phyloP scores from a whole-genome alignment of 257 asterid genomes.

The Solanum medicagineum region DNA sequence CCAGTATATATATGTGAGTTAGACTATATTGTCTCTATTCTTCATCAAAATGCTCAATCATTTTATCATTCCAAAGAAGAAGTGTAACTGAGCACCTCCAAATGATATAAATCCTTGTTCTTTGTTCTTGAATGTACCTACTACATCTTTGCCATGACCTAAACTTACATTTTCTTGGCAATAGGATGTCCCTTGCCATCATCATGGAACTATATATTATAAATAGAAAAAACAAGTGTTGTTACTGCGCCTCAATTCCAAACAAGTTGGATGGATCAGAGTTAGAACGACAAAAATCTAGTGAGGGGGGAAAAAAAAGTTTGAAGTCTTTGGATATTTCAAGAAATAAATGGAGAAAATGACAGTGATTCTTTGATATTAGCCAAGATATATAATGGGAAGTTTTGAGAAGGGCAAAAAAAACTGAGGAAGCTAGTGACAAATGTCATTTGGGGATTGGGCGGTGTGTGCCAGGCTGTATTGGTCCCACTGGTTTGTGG shows the following conservation, averaged over 20 bases:
- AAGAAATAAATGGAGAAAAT: not conserved
- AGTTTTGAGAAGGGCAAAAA: not conserved
- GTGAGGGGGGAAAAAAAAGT: not conserved
- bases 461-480: slow-evolving; percentile 18
- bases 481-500: slow-evolving; percentile 33
- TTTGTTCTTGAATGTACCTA: slow-evolving; percentile 57
- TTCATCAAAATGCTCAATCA: not conserved
- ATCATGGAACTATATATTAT: not conserved
- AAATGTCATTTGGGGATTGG: slow-evolving; percentile 16
- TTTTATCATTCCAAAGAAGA: slow-evolving; percentile 38
- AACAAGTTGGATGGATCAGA: not conserved
- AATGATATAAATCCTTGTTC: slow-evolving; percentile 64
- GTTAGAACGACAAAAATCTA: not conserved
- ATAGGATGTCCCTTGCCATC: slow-evolving; percentile 23
- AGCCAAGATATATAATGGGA: not conserved
- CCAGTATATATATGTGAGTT: not conserved
- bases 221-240: not conserved
- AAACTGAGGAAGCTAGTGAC: not conserved
- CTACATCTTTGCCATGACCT: slow-evolving; percentile 45
- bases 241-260: not conserved
- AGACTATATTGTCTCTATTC: not conserved
- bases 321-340: not conserved
- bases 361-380: not conserved
- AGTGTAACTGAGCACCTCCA: slow-evolving; percentile 72
- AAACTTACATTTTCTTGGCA: slow-evolving; percentile 15